These are phyloP conservation scores for Tuber indicum DNA, from an alignment of 495 filamentous ascomycete genomes.

Conservation along the genomic window DNA sequence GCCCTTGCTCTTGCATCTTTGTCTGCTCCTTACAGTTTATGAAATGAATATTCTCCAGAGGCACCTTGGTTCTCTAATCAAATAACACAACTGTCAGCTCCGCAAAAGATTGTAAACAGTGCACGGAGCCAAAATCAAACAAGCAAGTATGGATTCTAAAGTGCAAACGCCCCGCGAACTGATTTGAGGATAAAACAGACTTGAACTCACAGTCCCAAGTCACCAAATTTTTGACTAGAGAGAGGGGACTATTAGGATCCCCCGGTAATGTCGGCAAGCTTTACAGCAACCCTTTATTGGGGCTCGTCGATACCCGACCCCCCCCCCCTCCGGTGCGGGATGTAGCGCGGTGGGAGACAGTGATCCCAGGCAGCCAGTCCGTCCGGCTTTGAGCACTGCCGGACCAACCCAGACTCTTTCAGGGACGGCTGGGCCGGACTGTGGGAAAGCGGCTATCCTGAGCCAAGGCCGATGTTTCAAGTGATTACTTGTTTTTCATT, in stretches of 20 bases:
- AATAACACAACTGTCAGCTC: neutral
- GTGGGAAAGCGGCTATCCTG: too few species aligned
- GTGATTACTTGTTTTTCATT: too few species aligned
- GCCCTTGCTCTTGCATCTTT: slow-evolving; percentile 89
- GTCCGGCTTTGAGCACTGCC: too few species aligned
- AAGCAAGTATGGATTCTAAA: neutral
- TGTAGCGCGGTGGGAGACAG: neutral
- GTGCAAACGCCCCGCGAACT: neutral
- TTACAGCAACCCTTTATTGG: slow-evolving; percentile 61
- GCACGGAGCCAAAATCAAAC: neutral
- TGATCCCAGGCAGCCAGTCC: too few species aligned
- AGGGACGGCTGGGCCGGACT: too few species aligned
- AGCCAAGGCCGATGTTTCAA: too few species aligned
- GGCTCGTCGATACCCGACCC: slow-evolving; percentile 26
- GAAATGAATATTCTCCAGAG: slow-evolving; percentile 49
- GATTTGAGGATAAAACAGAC: neutral
- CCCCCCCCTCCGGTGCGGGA: slow-evolving; percentile 21
- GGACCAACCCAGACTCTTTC: too few species aligned
- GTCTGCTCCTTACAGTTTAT: slow-evolving; percentile 94
- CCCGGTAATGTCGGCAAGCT: slow-evolving; percentile 75
- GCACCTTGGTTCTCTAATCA: slow-evolving; percentile 42
- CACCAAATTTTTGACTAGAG: slow-evolving; percentile 77
- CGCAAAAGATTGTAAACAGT: slow-evolving; percentile 23
- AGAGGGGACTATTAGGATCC: slow-evolving; percentile 81
- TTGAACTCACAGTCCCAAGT: slow-evolving; percentile 69